Evolutionary conservation across 192 early-diverging fungal species (phyloP).

Genomic region (Entomortierella chlamydospora): DNA sequence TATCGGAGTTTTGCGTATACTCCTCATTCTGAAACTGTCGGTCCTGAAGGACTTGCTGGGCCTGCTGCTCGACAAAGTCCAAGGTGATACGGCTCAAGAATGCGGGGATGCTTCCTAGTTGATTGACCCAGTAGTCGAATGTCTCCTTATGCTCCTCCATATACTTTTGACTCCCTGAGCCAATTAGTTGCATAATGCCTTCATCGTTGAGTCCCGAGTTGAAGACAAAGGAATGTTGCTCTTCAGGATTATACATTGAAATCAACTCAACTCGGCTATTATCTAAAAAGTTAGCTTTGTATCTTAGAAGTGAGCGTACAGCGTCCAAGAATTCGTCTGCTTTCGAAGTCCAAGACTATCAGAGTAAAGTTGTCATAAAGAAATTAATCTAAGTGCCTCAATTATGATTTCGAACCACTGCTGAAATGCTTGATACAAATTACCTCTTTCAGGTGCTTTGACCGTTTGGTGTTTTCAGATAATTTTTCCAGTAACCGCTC

Average conservation of each 20-base stretch:
- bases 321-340: slow-evolving; percentile 80
- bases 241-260: slow-evolving; percentile 71
- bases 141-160: slow-evolving; percentile 66
- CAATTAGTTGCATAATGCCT: slow-evolving; percentile 75
- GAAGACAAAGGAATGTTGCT: slow-evolving; percentile 81
- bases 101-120: slow-evolving; percentile 81
- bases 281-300: slow-evolving; percentile 72
- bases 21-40: slow-evolving; percentile 25
- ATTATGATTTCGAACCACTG: no score
- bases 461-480: slow-evolving; percentile 74
- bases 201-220: slow-evolving; percentile 72
- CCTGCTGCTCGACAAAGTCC: slow-evolving; percentile 67
- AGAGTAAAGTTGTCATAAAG: not conserved
- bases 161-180: slow-evolving; percentile 73
- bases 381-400: not conserved
- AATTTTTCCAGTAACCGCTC: slow-evolving; percentile 61
- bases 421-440: not conserved
- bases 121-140: slow-evolving; percentile 74
- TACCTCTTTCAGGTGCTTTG: slow-evolving; percentile 75
- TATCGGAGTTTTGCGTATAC: slow-evolving; percentile 33
- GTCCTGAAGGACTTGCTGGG: slow-evolving; percentile 11
- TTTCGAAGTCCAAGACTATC: slow-evolving; percentile 73
- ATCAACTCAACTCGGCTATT: slow-evolving; percentile 81
- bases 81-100: slow-evolving; percentile 84
- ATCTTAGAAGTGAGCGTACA: slow-evolving; percentile 79